Base-by-base conservation (phyloP, 129 eudicot genomes). In the Deinandra increscens region DNA sequence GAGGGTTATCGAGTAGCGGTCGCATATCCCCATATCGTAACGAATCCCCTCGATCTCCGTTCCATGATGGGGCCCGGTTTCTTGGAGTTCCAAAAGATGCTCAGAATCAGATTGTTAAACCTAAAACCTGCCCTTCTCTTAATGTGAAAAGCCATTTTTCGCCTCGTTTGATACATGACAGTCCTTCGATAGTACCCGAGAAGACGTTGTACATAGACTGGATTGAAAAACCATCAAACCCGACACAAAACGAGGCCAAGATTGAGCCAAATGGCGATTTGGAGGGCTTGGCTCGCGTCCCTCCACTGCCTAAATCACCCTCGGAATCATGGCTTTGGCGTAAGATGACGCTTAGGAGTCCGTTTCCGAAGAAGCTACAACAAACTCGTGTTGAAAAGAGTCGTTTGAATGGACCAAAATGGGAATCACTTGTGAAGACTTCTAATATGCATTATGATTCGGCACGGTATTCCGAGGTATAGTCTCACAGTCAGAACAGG, bases 321-420 rank as follows among this genome's bases (percentile, higher is more conserved):
- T 85, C 99, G 3, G 99, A 94, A 70, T 94, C 99, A 43, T 94
- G 99, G 99, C 91, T 94, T 31, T 94, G 95, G 90, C 86, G 85
- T 12, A 85, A 89, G 39, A 70, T 85, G 78, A 73, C 84, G 23
- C 66, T 84, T 43, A 81, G 81, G 74, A 88, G 80, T 75, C 84
- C 91, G 7, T 82, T 86, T 74, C 87, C 80, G 3, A 81, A 74
- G 75, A 87, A 82, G 77, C 72, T 62, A 67, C 79, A 62, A 22
- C 82, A 59, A 59, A 41, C 20, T 69, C 65, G 71, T 36, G 42
- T 61, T 29, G 81, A 60, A 19, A 82, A 80, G 66, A 76, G 62
- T 36, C 36, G 73, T 14, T 53, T 48, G 62, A 37, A 45, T 64
- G 87, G 79, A 66, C 61, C 87, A n/a, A 90, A 87, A 78, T 90